Base-by-base conservation (phyloP, 768 basidiomycete genomes). In the Phlegmacium glaucopus region DNA sequence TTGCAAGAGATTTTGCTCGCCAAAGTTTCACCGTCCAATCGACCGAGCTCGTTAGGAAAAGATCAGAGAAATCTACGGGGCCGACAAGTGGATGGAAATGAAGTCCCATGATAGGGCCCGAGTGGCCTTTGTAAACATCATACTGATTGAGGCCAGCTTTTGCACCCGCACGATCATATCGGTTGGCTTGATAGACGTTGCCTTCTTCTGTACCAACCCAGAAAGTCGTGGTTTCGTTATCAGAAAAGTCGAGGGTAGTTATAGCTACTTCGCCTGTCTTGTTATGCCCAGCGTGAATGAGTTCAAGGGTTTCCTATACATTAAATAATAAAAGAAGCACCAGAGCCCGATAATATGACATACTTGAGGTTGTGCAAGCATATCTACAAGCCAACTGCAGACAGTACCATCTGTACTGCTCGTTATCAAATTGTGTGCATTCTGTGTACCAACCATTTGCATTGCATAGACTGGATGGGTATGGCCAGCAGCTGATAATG, bases 1-100 rank as follows among this genome's bases (percentile, higher is more conserved):
- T 90, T 36, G 86, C 74, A 32, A 86, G 69, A 9, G 80, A 82
- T 67, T 84, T 90, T 7, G 90, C 79, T 35, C 93, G 77, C 96
- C 96, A 99, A 2, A 99, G 72, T 67, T 98, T 97, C 59, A 96
- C 89, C 9, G 95, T 98, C 96, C 96, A 99, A 64, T 99, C 96
- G 29, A 91, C 94, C 9, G 90, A 91, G 53, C 85, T 79, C 12
- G 91, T 92, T 51, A 99, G 69, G 76, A 98, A 98, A 50, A 98
- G 68, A 64, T 99, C 96, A 4, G 87, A 90, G 66, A 98, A 94
- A 63, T 98, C 96, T 40, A 99, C 85, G 4, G 88, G 84, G 1
- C 96, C 96, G 4, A 84, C 75, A 13, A 87, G 75, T 0, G 96
- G 95, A 60, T 99, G 96, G 77, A 97, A 98, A 62, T 96, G 78